Evolutionary conservation across 1,284 basidiomycete genomes (phyloP).

Genomic region (Fomes fomentarius): DNA sequence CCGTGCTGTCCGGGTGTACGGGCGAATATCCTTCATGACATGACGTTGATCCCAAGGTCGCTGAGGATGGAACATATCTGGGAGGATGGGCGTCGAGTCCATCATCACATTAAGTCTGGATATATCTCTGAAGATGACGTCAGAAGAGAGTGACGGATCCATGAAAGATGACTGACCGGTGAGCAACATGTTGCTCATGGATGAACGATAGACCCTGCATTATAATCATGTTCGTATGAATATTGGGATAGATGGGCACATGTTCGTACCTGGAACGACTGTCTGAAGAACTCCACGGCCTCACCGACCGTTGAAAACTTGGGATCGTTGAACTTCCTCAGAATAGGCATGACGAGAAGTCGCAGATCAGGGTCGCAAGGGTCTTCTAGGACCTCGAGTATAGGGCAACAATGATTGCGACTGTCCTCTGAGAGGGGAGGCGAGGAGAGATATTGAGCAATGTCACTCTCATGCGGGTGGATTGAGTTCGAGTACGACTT

Average conservation of each 20-base stretch:
- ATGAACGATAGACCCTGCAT: constrained; percentile 25
- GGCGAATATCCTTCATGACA: constrained; percentile 18
- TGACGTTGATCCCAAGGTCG: not conserved
- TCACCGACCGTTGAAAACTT: constrained; percentile 22
- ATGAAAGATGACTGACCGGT: constrained; percentile 15
- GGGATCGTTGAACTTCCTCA: constrained; percentile 21
- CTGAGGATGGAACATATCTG: constrained; percentile 32
- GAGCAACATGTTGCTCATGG: constrained; percentile 23
- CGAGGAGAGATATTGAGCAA: constrained; percentile 15
- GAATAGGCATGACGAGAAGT: constrained; percentile 28
- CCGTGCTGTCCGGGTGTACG: constrained; percentile 29
- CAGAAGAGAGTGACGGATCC: not conserved
- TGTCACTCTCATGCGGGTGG: constrained; percentile 23
- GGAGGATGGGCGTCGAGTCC: constrained; percentile 33
- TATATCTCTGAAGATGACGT: constrained; percentile 38
- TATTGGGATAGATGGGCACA: not conserved
- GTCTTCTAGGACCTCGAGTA: not conserved
- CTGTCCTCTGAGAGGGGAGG: not conserved
- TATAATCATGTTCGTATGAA: not conserved
- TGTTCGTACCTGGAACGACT: constrained; percentile 24
- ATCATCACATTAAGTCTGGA: constrained; percentile 40
- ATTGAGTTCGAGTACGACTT: constrained; percentile 18
- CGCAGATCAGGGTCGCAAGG: not conserved
- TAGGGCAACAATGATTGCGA: constrained; percentile 23
- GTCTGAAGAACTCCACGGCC: constrained; percentile 25